Evolutionary conservation across 306 rosid genomes (phyloP), one percentile per base, ranked within the genome.

Genomic region (Medicago lupulina): DNA sequence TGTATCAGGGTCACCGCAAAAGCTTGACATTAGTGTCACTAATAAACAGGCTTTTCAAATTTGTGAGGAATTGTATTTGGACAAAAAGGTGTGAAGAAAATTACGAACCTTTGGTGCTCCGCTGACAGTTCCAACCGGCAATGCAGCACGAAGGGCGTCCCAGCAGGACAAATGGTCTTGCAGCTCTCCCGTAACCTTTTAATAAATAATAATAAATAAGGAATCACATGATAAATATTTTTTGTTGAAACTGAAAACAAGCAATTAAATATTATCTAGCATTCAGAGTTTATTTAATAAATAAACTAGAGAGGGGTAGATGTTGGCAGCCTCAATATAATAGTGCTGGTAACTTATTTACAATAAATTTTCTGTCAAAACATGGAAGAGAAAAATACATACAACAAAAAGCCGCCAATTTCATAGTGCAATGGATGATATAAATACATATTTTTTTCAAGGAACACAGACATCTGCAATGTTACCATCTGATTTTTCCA

Each of bases 41-140:
- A 49, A 10, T 14, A 9, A 15, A n/a, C 55, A 49, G 36, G 8
- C 54, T 57, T 16, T 36, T 43, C 43, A 16, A 69, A 39, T 51
- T 69, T 55, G 65, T 63, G 39, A 61, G 7, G 39, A 9, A 77
- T 55, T 67, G 49, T 40, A 47, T 73, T 17, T 60, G 16, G 57
- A 46, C 38, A 15, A 58, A 28, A 68, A 64, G 8, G 71, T 38
- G n/a, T 49, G 14, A 31, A 58, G 50, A 13, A 36, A 63, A 50
- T 19, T 53, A 46, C 21, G 16, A 17, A 92, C 98, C 98, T 93
- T 93, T 3, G 97, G 98, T 18, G 97, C 98, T 66, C 98, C 96
- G 19, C 90, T 89, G 58, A 93, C 97, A 19, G 93, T 93, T 81
- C 97, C 98, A 9, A 89, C 96, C 0, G 97, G 97, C 86, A 93